Evolutionary conservation across 1,284 basidiomycete species (phyloP), one percentile per base, ranked within the genome.

Genomic region (Somion occarium): DNA sequence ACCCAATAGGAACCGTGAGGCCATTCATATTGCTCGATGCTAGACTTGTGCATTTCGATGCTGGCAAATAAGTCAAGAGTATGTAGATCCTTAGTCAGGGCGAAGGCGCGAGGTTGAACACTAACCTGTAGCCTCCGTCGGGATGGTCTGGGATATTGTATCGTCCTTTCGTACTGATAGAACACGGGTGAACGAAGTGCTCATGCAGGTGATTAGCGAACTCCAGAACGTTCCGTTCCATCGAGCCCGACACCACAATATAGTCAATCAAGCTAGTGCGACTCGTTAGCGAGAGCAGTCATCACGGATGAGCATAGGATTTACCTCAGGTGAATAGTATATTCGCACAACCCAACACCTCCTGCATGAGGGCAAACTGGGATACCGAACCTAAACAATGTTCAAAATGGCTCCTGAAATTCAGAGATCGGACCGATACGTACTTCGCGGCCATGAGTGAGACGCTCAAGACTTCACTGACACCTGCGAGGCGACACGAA

Each of bases 301-400:
- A n/a, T n/a, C n/a, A n/a, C n/a, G n/a, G n/a, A n/a, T n/a, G n/a
- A n/a, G n/a, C n/a, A n/a, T 13, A 43, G 26, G 30, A 56, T 70
- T 23, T 59, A 80, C 83, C 84, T 87, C 49, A 89, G 66, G 66
- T 93, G 90, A 59, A 93, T 89, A 23, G 92, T 90, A 67, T 95
- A 93, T 74, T 96, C 94, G 67, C 93, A 97, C 9, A 97, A 75
- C 3, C 95, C 95, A 38, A 98, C 94, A 59, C 94, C 94, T 38
- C 94, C 95, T 0, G 95, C 93, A 65, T 98, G 94, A 13, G 94
- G 94, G 66, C 93, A 96, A 5, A 98, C 93, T 1, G 88, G 83
- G 11, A 95, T 77, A 46, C 88, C 89, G 60, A 88, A 91, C 64
- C 85, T 88, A 57, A 9, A 24, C 13, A 49, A 23, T 54, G 34